phyloP scores from a whole-genome alignment of 768 basidiomycete species.

The Lyophyllum decastes region DNA sequence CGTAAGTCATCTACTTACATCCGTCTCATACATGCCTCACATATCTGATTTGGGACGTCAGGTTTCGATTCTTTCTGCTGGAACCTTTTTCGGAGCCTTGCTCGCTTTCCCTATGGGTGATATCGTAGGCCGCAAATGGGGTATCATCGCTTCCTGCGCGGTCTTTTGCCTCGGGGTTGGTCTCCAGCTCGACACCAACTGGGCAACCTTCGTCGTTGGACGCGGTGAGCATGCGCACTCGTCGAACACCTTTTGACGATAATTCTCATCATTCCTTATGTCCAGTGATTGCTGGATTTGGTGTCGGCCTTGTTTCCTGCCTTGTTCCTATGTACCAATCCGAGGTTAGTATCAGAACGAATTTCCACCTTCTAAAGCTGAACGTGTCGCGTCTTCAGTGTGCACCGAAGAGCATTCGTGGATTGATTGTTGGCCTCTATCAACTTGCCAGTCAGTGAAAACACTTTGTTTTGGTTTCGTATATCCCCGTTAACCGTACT shows the following conservation, averaged over 20 bases:
- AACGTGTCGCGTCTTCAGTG: slow-evolving; percentile 22
- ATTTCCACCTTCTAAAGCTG: slow-evolving; percentile 6
- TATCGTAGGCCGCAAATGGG: slow-evolving; percentile 53
- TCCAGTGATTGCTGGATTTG: slow-evolving; percentile 72
- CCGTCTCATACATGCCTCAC: not conserved
- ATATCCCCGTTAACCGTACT: slow-evolving; percentile 41
- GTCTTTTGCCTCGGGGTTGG: slow-evolving; percentile 67
- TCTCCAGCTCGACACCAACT: slow-evolving; percentile 47
- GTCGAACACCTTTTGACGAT: not conserved
- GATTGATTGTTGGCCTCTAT: slow-evolving; percentile 55
- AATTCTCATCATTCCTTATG: slow-evolving; percentile 30
- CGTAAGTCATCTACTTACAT: slow-evolving; percentile 15
- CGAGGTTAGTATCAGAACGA: slow-evolving; percentile 43
- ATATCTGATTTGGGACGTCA: not conserved
- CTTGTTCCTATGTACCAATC: slow-evolving; percentile 56
- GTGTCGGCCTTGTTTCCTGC: slow-evolving; percentile 78
- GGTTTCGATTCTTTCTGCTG: slow-evolving; percentile 77
- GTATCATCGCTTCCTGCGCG: slow-evolving; percentile 63
- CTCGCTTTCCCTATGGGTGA: slow-evolving; percentile 41
- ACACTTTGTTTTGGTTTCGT: not conserved
- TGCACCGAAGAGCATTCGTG: slow-evolving; percentile 77
- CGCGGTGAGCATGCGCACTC: slow-evolving; percentile 18
- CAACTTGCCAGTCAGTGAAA: slow-evolving; percentile 26
- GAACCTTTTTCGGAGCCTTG: slow-evolving; percentile 82
- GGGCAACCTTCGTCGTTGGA: slow-evolving; percentile 27